Conservation (phyloP, 75 land plant genomes). For the Gnetum montanum region DNA sequence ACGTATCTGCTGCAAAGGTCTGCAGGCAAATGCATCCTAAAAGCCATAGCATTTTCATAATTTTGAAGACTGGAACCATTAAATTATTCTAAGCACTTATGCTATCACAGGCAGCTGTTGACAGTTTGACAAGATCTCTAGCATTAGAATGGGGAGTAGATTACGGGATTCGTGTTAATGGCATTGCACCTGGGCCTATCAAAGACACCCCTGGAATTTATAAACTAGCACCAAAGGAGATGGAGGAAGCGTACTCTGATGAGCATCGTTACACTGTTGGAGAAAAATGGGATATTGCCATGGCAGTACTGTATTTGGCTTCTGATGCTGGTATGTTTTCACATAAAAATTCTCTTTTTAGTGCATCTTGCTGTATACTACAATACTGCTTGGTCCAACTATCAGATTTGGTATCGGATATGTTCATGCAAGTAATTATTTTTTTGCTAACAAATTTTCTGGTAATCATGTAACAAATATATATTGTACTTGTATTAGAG, state of each 20-base stretch:
- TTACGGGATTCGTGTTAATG: conserved; percentile 89
- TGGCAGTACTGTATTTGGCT: conserved; percentile 83
- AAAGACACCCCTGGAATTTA: conserved; percentile 83
- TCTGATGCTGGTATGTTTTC: conserved; percentile 77
- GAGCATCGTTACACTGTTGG: conserved; percentile 37
- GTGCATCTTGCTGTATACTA: neutral
- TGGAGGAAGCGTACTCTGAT: conserved; percentile 11
- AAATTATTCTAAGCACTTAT: neutral
- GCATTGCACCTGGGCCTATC: conserved; percentile 98
- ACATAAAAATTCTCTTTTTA: neutral
- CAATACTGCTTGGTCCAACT: conserved; percentile 1
- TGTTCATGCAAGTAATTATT: neutral
- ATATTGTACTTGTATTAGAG: no score
- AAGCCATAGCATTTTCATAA: neutral
- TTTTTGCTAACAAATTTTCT: no score
- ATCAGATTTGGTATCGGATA: neutral
- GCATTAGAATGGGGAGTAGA: conserved; percentile 98
- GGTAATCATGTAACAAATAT: no score
- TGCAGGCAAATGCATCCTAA: neutral
- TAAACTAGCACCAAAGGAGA: conserved; percentile 76
- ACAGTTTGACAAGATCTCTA: conserved; percentile 78
- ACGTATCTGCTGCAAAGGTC: conserved; percentile 98
- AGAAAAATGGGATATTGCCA: conserved; percentile 97
- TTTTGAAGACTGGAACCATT: neutral
- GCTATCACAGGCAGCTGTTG: conserved; percentile 79